phyloP scores from a whole-genome alignment of 495 filamentous ascomycete species.

The Lasiosphaeriaceae sp. region DNA sequence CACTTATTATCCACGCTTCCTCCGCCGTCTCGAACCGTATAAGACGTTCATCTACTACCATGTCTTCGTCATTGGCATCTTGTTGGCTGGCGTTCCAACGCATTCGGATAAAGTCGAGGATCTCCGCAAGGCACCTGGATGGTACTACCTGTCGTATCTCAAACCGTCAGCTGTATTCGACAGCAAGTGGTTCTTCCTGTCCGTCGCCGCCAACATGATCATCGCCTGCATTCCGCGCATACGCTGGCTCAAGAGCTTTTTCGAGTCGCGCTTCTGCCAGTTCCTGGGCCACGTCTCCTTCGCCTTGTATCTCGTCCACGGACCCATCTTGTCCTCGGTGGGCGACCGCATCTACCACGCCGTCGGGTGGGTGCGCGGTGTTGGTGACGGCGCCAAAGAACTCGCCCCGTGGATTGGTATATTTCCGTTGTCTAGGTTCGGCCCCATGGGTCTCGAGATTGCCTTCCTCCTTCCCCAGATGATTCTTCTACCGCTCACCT shows the following conservation, averaged over 20 bases:
- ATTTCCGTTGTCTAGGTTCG: constrained; percentile 45
- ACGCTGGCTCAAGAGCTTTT: constrained; percentile 45
- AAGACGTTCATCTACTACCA: constrained; percentile 45
- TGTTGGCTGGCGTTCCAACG: constrained; percentile 47
- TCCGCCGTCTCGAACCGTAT: constrained; percentile 37
- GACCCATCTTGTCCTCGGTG: constrained; percentile 47
- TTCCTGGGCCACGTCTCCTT: constrained; percentile 64
- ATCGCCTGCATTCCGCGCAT: constrained; percentile 48
- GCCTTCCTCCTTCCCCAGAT: constrained; percentile 50
- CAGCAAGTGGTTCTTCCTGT: constrained; percentile 46
- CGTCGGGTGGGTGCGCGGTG: constrained; percentile 38
- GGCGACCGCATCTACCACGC: constrained; percentile 49
- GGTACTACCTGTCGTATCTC: constrained; percentile 44
- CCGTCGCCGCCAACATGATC: constrained; percentile 51
- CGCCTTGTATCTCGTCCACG: constrained; percentile 65
- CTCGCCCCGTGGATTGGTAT: constrained; percentile 43
- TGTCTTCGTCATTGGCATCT: constrained; percentile 42
- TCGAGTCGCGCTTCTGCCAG: constrained; percentile 57
- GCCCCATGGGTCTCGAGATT: constrained; percentile 53
- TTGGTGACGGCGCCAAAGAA: constrained; percentile 19
- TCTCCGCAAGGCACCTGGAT: constrained; percentile 37
- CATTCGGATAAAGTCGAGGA: constrained; percentile 30
- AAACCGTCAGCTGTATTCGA: constrained; percentile 53
- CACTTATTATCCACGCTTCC: constrained; percentile 33
- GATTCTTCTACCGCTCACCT: constrained; percentile 52